phyloP scores from a whole-genome alignment of 495 filamentous ascomycete genomes.

The Alectoria sarmentosa region DNA sequence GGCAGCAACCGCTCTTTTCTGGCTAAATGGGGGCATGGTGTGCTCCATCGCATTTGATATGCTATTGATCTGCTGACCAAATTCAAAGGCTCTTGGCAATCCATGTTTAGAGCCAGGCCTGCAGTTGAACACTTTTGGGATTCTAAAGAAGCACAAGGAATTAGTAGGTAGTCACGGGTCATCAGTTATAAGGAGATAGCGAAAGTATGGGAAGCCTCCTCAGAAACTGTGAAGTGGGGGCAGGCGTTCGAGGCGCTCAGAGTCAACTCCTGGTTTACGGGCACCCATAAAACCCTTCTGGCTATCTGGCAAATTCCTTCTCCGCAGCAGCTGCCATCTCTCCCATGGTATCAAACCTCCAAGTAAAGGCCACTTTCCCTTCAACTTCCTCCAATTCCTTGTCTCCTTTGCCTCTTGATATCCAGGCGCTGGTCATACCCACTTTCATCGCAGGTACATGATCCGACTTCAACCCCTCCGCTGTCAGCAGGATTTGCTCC shows the following conservation, averaged over 20 bases:
- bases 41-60: not conserved
- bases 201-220: too few species aligned
- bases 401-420: constrained; percentile 47
- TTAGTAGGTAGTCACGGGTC: too few species aligned
- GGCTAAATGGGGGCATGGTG: not conserved
- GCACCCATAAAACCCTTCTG: not conserved
- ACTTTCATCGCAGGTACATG: constrained; percentile 59
- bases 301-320: constrained; percentile 23
- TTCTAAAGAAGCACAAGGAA: not conserved
- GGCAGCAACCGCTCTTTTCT: not conserved
- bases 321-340: constrained; percentile 69
- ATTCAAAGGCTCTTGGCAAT: not conserved
- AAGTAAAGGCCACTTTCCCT: constrained; percentile 44
- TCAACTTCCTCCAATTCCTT: constrained; percentile 34
- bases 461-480: constrained; percentile 63
- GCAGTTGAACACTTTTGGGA: not conserved
- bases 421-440: constrained; percentile 63
- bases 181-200: not conserved
- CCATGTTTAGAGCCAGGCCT: not conserved
- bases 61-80: not conserved
- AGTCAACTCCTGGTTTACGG: not conserved
- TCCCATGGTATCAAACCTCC: constrained; percentile 57
- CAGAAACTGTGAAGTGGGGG: not conserved
- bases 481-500: constrained; percentile 58
- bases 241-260: not conserved